phyloP scores from a whole-genome alignment of 1,284 basidiomycete genomes.

The Cutaneotrichosporon cavernicola region DNA sequence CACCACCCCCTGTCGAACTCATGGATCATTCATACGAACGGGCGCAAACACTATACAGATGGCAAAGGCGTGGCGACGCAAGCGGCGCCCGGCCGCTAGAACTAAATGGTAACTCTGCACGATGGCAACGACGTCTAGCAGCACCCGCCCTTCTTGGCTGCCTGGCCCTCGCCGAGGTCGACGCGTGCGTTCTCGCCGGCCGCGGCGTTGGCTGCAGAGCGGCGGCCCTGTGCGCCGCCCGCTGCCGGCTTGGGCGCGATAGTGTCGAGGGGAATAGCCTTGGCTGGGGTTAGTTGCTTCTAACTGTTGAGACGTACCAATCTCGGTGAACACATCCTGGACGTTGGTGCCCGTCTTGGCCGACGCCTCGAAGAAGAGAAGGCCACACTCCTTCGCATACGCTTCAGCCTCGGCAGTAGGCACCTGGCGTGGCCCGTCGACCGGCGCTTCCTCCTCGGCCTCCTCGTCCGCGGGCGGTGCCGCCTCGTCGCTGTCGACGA shows the following conservation, averaged over 20 bases:
- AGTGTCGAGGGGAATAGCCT: slow-evolving; percentile 95
- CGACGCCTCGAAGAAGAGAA: slow-evolving; percentile 96
- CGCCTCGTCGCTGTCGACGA: slow-evolving; percentile 66
- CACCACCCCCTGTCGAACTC: background rate
- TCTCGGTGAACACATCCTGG: slow-evolving; percentile 97
- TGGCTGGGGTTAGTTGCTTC: slow-evolving; percentile 59
- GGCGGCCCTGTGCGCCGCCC: slow-evolving; percentile 58
- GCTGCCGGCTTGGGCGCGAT: slow-evolving; percentile 70
- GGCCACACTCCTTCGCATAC: slow-evolving; percentile 86
- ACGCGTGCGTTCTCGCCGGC: slow-evolving; percentile 63
- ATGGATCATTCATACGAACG: slow-evolving; percentile 13
- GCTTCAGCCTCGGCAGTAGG: slow-evolving; percentile 91
- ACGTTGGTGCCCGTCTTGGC: slow-evolving; percentile 98
- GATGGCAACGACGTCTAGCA: slow-evolving; percentile 30
- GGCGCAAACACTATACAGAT: slow-evolving; percentile 14
- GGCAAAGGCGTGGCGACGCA: background rate
- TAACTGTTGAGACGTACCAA: slow-evolving; percentile 62
- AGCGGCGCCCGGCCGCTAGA: background rate
- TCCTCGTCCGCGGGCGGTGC: slow-evolving; percentile 27
- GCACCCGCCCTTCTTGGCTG: slow-evolving; percentile 51
- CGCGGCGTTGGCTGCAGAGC: slow-evolving; percentile 58
- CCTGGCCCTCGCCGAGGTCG: slow-evolving; percentile 65
- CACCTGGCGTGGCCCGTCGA: slow-evolving; percentile 76
- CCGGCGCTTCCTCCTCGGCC: slow-evolving; percentile 38
- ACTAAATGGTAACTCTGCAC: slow-evolving; percentile 1